Conservation (phyloP, 2,329 filamentous ascomycete species). For the Myriosclerotinia scirpicola region DNA sequence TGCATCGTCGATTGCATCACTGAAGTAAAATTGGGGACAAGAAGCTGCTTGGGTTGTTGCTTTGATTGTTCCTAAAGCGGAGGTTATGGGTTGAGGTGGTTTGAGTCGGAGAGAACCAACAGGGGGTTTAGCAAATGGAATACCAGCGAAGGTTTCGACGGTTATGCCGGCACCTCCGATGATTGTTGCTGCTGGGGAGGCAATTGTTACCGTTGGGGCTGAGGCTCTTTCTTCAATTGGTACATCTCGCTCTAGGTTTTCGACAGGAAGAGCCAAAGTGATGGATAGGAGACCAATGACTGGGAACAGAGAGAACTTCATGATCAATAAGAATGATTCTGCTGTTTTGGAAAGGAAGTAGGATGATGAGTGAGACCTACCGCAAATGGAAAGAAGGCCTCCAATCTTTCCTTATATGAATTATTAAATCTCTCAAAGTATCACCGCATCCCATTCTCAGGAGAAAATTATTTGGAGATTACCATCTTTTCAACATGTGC, state of each 20-base stretch:
- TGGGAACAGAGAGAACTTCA: constrained; percentile 18
- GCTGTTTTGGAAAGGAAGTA: background rate
- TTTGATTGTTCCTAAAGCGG: constrained; percentile 58
- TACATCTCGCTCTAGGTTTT: background rate
- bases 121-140: constrained; percentile 73
- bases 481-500: background rate
- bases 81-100: constrained; percentile 62
- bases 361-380: background rate
- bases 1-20: constrained; percentile 45
- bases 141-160: constrained; percentile 67
- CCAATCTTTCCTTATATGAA: background rate
- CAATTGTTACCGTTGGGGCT: constrained; percentile 25
- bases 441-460: background rate
- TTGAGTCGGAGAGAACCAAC: constrained; percentile 65
- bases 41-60: constrained; percentile 58
- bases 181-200: constrained; percentile 27
- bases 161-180: constrained; percentile 23
- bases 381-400: background rate
- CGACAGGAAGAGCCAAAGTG: background rate
- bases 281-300: background rate
- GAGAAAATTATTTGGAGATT: background rate
- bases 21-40: constrained; percentile 72
- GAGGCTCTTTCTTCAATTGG: constrained; percentile 15
- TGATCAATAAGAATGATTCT: background rate
- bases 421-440: background rate